Percentiles rank a stretch among this genome's conserved stretches.
Conservation (phyloP, 2,329 filamentous ascomycete species). For the Epichloe gansuensis region DNA sequence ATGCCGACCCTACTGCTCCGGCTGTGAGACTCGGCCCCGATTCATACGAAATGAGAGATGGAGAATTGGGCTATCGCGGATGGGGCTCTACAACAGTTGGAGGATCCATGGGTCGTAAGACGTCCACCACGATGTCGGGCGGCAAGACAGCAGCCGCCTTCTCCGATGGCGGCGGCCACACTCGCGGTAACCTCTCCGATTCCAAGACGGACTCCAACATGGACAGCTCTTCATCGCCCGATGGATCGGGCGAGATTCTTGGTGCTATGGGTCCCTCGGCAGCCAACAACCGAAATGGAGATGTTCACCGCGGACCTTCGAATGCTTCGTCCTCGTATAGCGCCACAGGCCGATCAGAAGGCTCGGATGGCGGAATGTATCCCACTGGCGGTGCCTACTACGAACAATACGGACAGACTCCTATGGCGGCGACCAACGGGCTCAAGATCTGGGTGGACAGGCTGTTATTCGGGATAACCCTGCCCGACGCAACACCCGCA, state of each 20-base stretch:
- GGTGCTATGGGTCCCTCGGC: slow-evolving; percentile 68
- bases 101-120: slow-evolving; percentile 64
- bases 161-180: slow-evolving; percentile 64
- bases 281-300: slow-evolving; percentile 49
- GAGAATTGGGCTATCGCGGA: slow-evolving; percentile 72
- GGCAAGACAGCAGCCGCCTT: slow-evolving; percentile 52
- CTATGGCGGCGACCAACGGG: slow-evolving; percentile 34
- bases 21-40: slow-evolving; percentile 34
- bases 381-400: slow-evolving; percentile 39
- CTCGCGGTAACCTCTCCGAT: slow-evolving; percentile 53
- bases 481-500: slow-evolving; percentile 83
- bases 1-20: slow-evolving; percentile 72
- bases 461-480: slow-evolving; percentile 90
- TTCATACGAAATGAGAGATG: slow-evolving; percentile 63
- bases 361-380: slow-evolving; percentile 43
- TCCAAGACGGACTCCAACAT: slow-evolving; percentile 54
- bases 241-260: slow-evolving; percentile 58
- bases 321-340: slow-evolving; percentile 97
- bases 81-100: slow-evolving; percentile 72
- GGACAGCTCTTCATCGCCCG: slow-evolving; percentile 42
- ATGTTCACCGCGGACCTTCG: slow-evolving; percentile 79
- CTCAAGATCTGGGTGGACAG: slow-evolving; percentile 39
- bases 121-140: slow-evolving; percentile 80
- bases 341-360: slow-evolving; percentile 61
- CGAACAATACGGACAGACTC: slow-evolving; percentile 46